Percentiles rank a stretch among this genome's conserved stretches.
Conservation (phyloP, 306 rosid species). For the Vigna radiata region DNA sequence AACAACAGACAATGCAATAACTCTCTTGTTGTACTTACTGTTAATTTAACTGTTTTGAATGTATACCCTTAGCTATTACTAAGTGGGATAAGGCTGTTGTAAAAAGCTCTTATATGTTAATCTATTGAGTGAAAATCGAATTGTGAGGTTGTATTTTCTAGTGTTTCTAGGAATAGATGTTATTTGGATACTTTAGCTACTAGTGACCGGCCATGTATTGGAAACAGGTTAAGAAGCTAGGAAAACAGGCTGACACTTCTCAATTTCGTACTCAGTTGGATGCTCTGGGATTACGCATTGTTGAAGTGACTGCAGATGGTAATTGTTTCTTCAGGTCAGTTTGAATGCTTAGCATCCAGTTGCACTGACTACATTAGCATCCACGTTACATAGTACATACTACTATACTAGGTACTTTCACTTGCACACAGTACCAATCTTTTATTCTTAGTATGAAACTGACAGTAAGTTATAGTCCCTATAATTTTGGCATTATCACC, state of each 20-base stretch:
- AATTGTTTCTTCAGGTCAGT: slow-evolving; percentile 91
- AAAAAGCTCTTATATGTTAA: background rate
- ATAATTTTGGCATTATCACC: slow-evolving; percentile 21
- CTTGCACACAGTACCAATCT: slow-evolving; percentile 17
- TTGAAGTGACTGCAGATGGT: slow-evolving; percentile 86
- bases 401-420: slow-evolving; percentile 12
- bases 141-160: slow-evolving; percentile 23
- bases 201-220: slow-evolving; percentile 23
- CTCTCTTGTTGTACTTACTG: slow-evolving; percentile 1
- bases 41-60: slow-evolving; percentile 18
- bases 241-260: slow-evolving; percentile 59
- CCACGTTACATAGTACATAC: no score
- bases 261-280: slow-evolving; percentile 75
- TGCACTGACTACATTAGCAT: slow-evolving; percentile 28
- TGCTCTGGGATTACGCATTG: slow-evolving; percentile 66
- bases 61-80: background rate
- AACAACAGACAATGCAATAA: background rate
- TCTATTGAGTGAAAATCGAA: slow-evolving; percentile 24
- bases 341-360: slow-evolving; percentile 36
- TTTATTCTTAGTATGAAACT: slow-evolving; percentile 31
- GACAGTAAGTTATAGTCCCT: slow-evolving; percentile 29
- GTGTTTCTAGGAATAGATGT: slow-evolving; percentile 18
- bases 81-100: background rate
- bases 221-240: slow-evolving; percentile 69
- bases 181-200: slow-evolving; percentile 13